Conservation (phyloP, 306 rosid species). For the peach (Prunus persica) region DNA sequence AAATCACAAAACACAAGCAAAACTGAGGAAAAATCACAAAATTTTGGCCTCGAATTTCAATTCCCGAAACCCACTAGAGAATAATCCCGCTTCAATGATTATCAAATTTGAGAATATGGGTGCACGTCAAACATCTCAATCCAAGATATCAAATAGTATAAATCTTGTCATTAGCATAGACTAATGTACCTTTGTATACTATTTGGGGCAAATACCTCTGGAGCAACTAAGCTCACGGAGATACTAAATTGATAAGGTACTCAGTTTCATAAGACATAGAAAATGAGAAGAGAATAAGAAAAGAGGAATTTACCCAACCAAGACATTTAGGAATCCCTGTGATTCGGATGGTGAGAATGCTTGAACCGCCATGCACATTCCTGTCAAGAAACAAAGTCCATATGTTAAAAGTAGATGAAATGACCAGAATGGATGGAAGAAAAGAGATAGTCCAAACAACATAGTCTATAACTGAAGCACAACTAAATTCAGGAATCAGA, state of each 20-base stretch:
- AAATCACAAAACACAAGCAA: not conserved
- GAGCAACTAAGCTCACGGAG: not conserved
- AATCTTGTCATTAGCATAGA: not conserved
- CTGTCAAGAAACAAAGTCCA: constrained; percentile 41
- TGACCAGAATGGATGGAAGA: not conserved
- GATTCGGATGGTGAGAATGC: constrained; percentile 67
- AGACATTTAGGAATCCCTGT: constrained; percentile 68
- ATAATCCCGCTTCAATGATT: not conserved
- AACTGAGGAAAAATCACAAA: not conserved
- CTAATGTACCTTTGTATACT: not conserved
- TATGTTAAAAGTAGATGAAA: constrained; percentile 15
- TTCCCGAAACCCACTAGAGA: constrained; percentile 1
- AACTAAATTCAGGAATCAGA: not conserved
- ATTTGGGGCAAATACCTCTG: not conserved
- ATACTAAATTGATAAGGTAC: constrained; percentile 1
- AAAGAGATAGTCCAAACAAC: not conserved
- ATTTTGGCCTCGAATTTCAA: not conserved
- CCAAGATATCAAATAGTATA: no score
- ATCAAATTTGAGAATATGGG: not conserved
- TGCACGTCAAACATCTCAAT: not conserved
- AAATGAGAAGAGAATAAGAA: constrained; percentile 11
- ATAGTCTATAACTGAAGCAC: not conserved
- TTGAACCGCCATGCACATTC: constrained; percentile 97
- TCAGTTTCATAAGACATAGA: not conserved
- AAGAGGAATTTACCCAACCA: constrained; percentile 63